phyloP scores from a whole-genome alignment of 2,329 filamentous ascomycete genomes.

The Verticillium tricorpus region DNA sequence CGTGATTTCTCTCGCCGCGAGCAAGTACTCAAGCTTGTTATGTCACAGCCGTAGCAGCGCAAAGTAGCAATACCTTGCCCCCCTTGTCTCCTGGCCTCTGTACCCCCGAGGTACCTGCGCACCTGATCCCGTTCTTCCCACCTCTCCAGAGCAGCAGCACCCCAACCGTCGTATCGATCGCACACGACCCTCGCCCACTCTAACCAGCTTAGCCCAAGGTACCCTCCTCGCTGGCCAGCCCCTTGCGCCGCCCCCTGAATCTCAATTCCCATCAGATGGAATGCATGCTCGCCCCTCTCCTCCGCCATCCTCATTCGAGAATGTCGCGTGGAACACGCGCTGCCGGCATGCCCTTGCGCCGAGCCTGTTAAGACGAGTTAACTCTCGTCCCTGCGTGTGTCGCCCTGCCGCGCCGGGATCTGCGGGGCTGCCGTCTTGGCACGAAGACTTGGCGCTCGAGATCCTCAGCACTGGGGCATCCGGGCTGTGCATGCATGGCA shows the following conservation, averaged over 20 bases:
- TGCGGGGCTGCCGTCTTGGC: background rate
- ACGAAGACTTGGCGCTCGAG: background rate
- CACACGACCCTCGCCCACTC: too few relatives aligned
- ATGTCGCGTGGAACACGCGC: background rate
- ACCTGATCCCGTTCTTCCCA: background rate
- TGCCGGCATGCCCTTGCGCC: background rate
- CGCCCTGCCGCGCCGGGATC: background rate
- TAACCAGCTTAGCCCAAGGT: too few relatives aligned
- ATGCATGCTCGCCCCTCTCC: background rate
- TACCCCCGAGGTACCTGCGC: background rate
- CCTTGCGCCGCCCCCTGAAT: background rate
- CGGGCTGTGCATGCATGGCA: background rate
- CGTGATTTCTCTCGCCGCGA: background rate
- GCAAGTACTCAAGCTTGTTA: background rate
- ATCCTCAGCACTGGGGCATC: background rate
- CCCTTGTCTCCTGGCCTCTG: background rate
- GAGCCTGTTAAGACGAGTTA: background rate
- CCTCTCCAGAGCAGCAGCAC: background rate
- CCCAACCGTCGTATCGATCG: too few relatives aligned
- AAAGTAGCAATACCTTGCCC: background rate
- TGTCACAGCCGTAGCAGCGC: background rate
- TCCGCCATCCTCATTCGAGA: background rate
- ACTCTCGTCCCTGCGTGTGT: background rate
- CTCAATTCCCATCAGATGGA: background rate
- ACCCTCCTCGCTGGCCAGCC: background rate